Percentiles rank a stretch among this genome's conserved stretches.
These are phyloP conservation scores for Ottelia alismoides DNA, from an alignment of 106 monocot species.

Conservation along the genomic window DNA sequence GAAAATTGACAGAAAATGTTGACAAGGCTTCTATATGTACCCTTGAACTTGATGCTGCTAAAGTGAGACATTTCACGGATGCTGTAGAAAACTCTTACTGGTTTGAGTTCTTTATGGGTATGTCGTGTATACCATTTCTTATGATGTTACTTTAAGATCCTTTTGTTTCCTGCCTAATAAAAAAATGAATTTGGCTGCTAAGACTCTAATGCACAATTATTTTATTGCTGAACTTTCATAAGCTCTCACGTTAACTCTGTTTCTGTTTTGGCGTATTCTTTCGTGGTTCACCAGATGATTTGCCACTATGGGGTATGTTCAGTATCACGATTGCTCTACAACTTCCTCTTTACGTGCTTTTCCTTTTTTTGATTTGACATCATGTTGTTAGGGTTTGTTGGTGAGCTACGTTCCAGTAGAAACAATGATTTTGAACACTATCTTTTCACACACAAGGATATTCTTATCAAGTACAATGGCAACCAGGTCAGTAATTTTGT, in stretches of 20 bases:
- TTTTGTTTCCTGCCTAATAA: too few relatives aligned
- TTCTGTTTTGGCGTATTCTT: slow-evolving; percentile 1
- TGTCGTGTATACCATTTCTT: background rate
- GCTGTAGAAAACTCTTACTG: slow-evolving; percentile 72
- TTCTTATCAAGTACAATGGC: slow-evolving; percentile 55
- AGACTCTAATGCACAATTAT: too few relatives aligned
- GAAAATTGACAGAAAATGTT: slow-evolving; percentile 52
- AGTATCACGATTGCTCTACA: too few relatives aligned
- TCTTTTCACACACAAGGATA: slow-evolving; percentile 78
- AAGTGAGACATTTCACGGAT: slow-evolving; percentile 53
- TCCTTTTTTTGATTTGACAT: too few relatives aligned
- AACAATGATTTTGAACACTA: slow-evolving; percentile 65
- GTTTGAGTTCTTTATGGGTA: slow-evolving; percentile 95
- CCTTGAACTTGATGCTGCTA: slow-evolving; percentile 45
- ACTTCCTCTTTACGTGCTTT: too few relatives aligned
- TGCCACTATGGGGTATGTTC: slow-evolving; percentile 78
- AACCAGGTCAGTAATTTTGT: too few relatives aligned
- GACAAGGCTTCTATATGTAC: slow-evolving; percentile 51
- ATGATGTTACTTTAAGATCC: background rate
- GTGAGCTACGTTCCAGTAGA: slow-evolving; percentile 45
- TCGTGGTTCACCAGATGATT: slow-evolving; percentile 32
- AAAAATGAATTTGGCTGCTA: too few relatives aligned
- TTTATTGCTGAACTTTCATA: too few relatives aligned
- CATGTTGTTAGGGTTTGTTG: slow-evolving; percentile 77
- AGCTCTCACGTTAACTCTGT: too few relatives aligned